phyloP scores from a whole-genome alignment of 2,329 filamentous ascomycete species.

The Scedosporium dehoogii region DNA sequence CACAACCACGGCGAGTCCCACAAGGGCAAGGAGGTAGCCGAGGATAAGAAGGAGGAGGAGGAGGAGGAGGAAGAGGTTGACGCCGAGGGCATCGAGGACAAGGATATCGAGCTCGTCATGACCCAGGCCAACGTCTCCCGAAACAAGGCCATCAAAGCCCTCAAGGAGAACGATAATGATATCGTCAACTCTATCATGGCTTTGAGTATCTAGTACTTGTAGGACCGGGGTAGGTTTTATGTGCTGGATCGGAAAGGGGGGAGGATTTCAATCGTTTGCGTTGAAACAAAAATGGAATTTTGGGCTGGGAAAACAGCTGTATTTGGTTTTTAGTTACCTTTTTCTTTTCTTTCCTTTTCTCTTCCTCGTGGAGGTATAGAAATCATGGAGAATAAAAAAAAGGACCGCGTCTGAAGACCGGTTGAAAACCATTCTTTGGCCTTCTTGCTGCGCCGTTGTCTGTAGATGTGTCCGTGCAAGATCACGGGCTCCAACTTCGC shows the following conservation, averaged over 20 bases:
- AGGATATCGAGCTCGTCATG: constrained; percentile 99
- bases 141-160: constrained; percentile 97
- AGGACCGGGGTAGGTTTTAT: background rate
- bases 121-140: constrained; percentile 91
- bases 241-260: background rate
- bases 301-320: background rate
- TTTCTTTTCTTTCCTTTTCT: background rate
- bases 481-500: too few relatives aligned
- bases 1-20: constrained; percentile 63
- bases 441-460: too few relatives aligned
- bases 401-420: background rate
- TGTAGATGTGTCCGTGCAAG: too few relatives aligned
- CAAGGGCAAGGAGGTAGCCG: constrained; percentile 51
- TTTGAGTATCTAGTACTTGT: constrained; percentile 59
- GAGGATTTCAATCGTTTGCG: background rate
- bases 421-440: background rate
- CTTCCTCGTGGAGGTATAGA: background rate
- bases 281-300: background rate
- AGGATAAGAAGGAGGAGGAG: constrained; percentile 77
- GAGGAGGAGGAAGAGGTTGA: constrained; percentile 96
- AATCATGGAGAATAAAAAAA: background rate
- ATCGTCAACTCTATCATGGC: constrained; percentile 99
- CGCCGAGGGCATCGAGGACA: constrained; percentile 87
- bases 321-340: background rate
- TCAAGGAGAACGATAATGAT: constrained; percentile 99